Percentiles rank a stretch among this genome's conserved stretches.
Conservation (phyloP, 331 rosid genomes). For the Stylosanthes scabra region DNA sequence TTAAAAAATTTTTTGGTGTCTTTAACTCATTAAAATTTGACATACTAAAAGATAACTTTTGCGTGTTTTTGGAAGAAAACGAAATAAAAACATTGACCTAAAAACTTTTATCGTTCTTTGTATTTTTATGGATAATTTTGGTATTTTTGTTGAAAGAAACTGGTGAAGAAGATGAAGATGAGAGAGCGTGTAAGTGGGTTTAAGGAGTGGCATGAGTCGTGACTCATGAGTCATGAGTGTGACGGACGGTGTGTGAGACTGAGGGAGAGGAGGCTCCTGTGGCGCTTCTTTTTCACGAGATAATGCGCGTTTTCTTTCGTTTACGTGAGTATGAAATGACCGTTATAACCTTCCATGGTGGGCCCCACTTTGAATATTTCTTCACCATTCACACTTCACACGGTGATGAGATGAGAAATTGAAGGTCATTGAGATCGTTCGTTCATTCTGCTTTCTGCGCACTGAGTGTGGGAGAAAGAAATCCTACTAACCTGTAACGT, state of each 20-base stretch:
- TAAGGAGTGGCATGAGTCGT: too few species aligned
- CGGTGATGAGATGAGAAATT: background rate
- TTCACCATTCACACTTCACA: background rate
- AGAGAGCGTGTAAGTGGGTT: too few species aligned
- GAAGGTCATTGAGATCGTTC: too few species aligned
- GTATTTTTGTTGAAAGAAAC: constrained; percentile 1
- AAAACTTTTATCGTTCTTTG: too few species aligned
- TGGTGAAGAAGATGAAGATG: background rate
- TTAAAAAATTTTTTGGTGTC: too few species aligned
- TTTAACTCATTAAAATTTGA: background rate
- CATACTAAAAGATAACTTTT: too few species aligned
- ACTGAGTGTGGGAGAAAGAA: background rate
- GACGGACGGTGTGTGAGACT: too few species aligned
- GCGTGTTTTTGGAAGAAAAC: too few species aligned
- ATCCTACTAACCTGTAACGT: background rate
- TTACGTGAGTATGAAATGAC: background rate
- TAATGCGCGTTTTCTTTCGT: constrained; percentile 26
- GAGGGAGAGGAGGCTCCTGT: constrained; percentile 30
- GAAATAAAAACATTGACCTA: too few species aligned
- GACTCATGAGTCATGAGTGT: too few species aligned
- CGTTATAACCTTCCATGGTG: background rate
- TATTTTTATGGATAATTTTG: too few species aligned
- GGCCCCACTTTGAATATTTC: constrained; percentile 41
- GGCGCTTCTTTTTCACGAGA: constrained; percentile 83
- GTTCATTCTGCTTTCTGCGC: background rate